Conservation (phyloP, 345 rosid genomes). For the Eucalyptus curtisii region DNA sequence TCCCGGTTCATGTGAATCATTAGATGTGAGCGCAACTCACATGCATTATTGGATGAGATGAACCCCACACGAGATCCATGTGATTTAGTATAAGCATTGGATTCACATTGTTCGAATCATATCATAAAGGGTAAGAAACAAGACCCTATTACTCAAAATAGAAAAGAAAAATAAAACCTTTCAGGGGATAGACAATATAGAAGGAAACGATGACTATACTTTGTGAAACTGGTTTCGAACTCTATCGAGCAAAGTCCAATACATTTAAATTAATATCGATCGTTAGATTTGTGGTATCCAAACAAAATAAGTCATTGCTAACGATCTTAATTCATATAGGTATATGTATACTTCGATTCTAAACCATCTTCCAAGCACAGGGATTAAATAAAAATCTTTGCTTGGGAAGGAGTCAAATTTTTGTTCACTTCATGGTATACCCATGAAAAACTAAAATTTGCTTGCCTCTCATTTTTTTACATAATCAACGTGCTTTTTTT, state of each 20-base stretch:
- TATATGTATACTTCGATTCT: background rate
- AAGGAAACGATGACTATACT: background rate
- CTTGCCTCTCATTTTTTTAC: background rate
- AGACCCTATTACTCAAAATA: background rate
- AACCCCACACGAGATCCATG: background rate
- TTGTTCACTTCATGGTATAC: background rate
- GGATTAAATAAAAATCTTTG: background rate
- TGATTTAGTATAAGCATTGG: background rate
- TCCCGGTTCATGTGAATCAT: background rate
- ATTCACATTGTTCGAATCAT: background rate
- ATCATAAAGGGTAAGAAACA: background rate
- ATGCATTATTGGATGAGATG: background rate
- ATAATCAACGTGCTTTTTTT: background rate
- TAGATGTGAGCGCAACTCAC: background rate
- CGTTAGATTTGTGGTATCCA: background rate
- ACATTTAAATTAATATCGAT: background rate
- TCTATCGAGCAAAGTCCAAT: background rate
- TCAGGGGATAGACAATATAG: background rate
- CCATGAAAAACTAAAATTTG: background rate
- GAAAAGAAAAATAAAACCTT: background rate
- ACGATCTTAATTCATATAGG: background rate
- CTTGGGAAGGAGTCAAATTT: background rate
- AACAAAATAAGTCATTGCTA: background rate
- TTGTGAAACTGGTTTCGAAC: background rate
- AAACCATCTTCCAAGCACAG: background rate